phyloP scores from a whole-genome alignment of 306 rosid genomes.

The Dalbergia cultrata region DNA sequence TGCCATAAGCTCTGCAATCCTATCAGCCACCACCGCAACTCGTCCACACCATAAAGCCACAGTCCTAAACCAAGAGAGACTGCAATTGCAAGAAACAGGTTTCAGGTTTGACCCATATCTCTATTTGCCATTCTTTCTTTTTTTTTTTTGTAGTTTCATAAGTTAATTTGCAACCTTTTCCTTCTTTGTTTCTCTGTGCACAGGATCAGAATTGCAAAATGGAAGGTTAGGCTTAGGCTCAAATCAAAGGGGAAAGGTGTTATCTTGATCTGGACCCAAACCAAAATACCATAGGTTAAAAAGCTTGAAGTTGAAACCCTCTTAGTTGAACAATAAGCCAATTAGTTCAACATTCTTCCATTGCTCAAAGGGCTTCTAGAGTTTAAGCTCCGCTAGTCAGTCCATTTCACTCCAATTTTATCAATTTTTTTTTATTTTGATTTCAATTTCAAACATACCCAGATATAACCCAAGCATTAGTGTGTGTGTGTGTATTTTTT shows the following conservation, averaged over 20 bases:
- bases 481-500: too few relatives aligned
- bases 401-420: constrained; percentile 13
- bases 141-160: too few relatives aligned
- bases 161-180: not conserved
- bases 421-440: not conserved
- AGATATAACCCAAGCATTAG: constrained; percentile 27
- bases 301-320: constrained; percentile 10
- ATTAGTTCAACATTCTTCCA: constrained; percentile 56
- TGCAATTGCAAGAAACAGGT: not conserved
- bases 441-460: constrained; percentile 5
- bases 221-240: constrained; percentile 41
- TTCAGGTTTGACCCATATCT: constrained; percentile 13
- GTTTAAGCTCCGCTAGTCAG: constrained; percentile 88
- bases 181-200: not conserved
- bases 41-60: too few relatives aligned
- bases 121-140: constrained; percentile 29
- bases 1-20: too few relatives aligned
- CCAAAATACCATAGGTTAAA: constrained; percentile 9
- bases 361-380: constrained; percentile 66
- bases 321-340: constrained; percentile 72
- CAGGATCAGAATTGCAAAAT: constrained; percentile 53
- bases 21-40: not conserved
- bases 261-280: constrained; percentile 54
- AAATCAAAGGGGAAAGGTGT: constrained; percentile 14
- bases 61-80: constrained; percentile 35